phyloP scores from a whole-genome alignment of 1,139 yeast genomes.

The Taphrina wiesneri region DNA sequence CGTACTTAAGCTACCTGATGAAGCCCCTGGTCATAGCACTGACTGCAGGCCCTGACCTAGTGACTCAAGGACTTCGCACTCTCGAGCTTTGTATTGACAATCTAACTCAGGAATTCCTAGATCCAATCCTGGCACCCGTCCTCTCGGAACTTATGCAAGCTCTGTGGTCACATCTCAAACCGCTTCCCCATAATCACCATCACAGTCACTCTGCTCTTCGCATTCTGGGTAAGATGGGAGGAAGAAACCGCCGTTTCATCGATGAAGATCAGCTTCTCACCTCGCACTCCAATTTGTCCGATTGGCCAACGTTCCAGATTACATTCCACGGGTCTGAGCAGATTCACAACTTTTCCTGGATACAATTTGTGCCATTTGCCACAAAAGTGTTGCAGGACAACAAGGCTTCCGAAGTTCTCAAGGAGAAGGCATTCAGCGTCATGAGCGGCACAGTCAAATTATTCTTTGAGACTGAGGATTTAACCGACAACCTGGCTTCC shows the following conservation, averaged over 20 bases:
- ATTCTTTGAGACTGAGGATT: slow-evolving; percentile 64
- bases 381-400: slow-evolving; percentile 58
- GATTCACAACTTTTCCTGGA: slow-evolving; percentile 24
- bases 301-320: slow-evolving; percentile 62
- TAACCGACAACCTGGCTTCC: slow-evolving; percentile 59
- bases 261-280: slow-evolving; percentile 69
- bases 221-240: slow-evolving; percentile 92
- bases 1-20: slow-evolving; percentile 83
- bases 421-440: slow-evolving; percentile 75
- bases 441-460: slow-evolving; percentile 66
- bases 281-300: slow-evolving; percentile 61
- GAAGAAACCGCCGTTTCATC: slow-evolving; percentile 84
- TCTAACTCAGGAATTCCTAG: slow-evolving; percentile 91
- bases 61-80: slow-evolving; percentile 90
- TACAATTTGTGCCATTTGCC: slow-evolving; percentile 29
- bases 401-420: slow-evolving; percentile 63
- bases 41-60: slow-evolving; percentile 86
- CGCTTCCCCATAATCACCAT: slow-evolving; percentile 88
- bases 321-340: slow-evolving; percentile 41
- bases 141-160: slow-evolving; percentile 92
- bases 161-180: slow-evolving; percentile 85
- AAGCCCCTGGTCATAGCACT: slow-evolving; percentile 88
- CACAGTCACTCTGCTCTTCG: slow-evolving; percentile 94
- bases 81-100: slow-evolving; percentile 96
- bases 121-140: slow-evolving; percentile 94